phyloP scores from a whole-genome alignment of 2,329 filamentous ascomycete species.

The Colletotrichum musicola region DNA sequence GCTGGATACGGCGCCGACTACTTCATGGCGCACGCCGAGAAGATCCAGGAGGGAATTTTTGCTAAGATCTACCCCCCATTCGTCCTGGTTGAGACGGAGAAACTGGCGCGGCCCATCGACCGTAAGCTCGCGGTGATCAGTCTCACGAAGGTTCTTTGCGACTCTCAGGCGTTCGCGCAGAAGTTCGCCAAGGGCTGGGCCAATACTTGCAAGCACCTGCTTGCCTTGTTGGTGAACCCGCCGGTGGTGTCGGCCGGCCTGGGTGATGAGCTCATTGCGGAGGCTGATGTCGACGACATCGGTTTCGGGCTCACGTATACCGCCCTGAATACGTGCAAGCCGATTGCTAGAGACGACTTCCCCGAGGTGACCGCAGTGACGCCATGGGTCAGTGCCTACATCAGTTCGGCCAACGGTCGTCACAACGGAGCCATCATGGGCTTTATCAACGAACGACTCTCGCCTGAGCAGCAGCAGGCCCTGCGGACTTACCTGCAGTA shows the following conservation, averaged over 20 bases:
- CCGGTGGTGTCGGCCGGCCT: slow-evolving; percentile 74
- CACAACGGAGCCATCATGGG: slow-evolving; percentile 77
- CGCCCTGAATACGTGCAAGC: slow-evolving; percentile 89
- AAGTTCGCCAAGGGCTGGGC: slow-evolving; percentile 91
- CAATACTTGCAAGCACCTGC: slow-evolving; percentile 87
- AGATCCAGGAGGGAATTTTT: slow-evolving; percentile 84
- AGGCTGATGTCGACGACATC: slow-evolving; percentile 94
- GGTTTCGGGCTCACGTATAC: slow-evolving; percentile 97
- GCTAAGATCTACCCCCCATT: slow-evolving; percentile 87
- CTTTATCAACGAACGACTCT: slow-evolving; percentile 80
- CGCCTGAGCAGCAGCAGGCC: slow-evolving; percentile 68
- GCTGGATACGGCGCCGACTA: slow-evolving; percentile 92
- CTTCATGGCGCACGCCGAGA: slow-evolving; percentile 87
- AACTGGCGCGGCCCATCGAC: slow-evolving; percentile 87
- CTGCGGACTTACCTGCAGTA: slow-evolving; percentile 65
- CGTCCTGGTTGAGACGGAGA: slow-evolving; percentile 89
- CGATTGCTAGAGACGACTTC: slow-evolving; percentile 81
- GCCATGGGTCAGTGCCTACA: slow-evolving; percentile 85
- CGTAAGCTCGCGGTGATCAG: slow-evolving; percentile 95
- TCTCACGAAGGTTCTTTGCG: slow-evolving; percentile 90
- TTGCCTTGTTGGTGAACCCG: slow-evolving; percentile 90
- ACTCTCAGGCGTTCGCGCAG: slow-evolving; percentile 85
- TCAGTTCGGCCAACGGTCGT: slow-evolving; percentile 81
- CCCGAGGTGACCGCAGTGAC: slow-evolving; percentile 85
- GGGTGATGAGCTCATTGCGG: slow-evolving; percentile 82